Conservation (phyloP, 257 asterid genomes). For the Solanum pinnatisectum region DNA sequence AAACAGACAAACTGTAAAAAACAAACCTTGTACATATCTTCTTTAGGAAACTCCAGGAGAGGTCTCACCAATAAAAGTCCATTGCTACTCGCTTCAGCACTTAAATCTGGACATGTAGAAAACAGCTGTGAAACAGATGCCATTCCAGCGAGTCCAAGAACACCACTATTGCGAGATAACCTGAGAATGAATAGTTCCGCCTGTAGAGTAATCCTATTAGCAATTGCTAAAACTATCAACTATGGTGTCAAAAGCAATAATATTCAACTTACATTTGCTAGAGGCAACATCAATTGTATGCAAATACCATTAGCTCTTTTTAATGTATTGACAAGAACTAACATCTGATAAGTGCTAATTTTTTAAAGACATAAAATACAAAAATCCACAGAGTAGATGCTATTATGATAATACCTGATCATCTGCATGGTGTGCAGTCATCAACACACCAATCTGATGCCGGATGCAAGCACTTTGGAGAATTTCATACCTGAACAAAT, state of each 20-base stretch:
- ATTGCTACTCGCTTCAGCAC: constrained; percentile 23
- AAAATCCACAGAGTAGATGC: not conserved
- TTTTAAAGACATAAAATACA: not conserved
- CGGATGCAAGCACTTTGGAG: constrained; percentile 48
- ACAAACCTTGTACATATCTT: constrained; percentile 79
- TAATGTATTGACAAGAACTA: not conserved
- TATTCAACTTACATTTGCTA: not conserved
- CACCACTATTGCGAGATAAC: constrained; percentile 80
- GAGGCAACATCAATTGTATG: not conserved
- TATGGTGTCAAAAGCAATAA: not conserved
- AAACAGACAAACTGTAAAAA: not conserved
- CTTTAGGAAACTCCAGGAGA: constrained; percentile 69
- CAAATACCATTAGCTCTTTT: not conserved
- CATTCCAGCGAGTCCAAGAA: constrained; percentile 97
- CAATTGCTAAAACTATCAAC: not conserved
- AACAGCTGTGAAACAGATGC: constrained; percentile 57
- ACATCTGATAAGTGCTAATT: not conserved
- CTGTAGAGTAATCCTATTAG: constrained; percentile 32
- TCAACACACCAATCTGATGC: constrained; percentile 43
- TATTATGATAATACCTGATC: constrained; percentile 59
- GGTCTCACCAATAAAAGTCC: constrained; percentile 77
- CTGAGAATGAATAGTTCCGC: constrained; percentile 83
- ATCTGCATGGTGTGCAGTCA: constrained; percentile 94
- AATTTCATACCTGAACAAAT: constrained; percentile 49
- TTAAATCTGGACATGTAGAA: constrained; percentile 23